Base-by-base conservation (phyloP, 148 eudicot genomes). In the Camellia granthamiana region DNA sequence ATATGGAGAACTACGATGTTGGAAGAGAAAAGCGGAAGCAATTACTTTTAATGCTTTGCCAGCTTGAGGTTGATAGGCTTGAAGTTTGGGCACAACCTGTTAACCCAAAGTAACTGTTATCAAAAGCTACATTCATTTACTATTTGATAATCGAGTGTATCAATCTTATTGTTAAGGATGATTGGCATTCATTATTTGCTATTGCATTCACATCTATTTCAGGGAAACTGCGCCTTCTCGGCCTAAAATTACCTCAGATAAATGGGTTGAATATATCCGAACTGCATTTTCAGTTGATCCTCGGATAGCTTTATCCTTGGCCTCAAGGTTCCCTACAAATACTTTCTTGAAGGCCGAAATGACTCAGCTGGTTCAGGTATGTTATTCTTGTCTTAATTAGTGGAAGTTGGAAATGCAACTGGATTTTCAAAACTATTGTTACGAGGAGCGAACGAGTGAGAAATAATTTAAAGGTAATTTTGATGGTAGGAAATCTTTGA, bases 51-150 rank as follows among this genome's bases (percentile, higher is more conserved):
- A 97, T 94, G 97, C 77, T 97, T 74, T 94, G 98, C 89, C 99
- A 97, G 80, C 91, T 91, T 82, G 99, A 97, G 86, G 94, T 95
- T 74, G 97, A 97, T 81, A 90, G 99, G 84, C 99, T 97, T 84
- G 99, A 97, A 82, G 94, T 97, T 81, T 97, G 99, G 99, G 97
- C 99, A 30, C 95, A 94, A 78, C 98, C 98, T 77, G 78, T 88
- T 74, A 89, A 84, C 84, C 44, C 94, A 74, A 96, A 92, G 98
- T 94, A 94, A 86, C 74, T 59, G 10, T 75, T 19, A 54, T 23
- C 38, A 42, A 77, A 44, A 65, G 11, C 13, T 21, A 2, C 42
- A 78, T 63, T 77, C n/a, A 51, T 64, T 38, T 19, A 2, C 54
- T 55, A 12, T 64, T 65, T 63, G 38, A 30, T 30, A 30, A 12